Evolutionary conservation across 192 early-diverging fungal genomes (phyloP).

Genomic region (Phlyctochytrium arcticum): DNA sequence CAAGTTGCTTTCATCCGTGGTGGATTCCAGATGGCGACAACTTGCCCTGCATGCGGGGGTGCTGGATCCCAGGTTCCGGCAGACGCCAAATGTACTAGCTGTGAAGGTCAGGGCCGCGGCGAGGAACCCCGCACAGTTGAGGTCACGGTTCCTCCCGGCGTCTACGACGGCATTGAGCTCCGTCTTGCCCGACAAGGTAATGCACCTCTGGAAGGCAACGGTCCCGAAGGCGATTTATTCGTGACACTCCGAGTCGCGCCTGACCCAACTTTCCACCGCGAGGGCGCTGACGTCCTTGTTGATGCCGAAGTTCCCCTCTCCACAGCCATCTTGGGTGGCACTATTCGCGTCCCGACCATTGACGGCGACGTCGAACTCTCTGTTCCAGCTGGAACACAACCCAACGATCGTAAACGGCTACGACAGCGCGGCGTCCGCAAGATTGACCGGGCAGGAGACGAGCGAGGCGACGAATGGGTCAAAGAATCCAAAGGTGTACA

Average conservation of each 20-base stretch:
- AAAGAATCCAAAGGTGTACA: no score
- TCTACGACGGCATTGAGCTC: slow-evolving; percentile 79
- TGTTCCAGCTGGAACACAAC: slow-evolving; percentile 81
- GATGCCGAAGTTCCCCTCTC: slow-evolving; percentile 75
- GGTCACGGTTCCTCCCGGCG: slow-evolving; percentile 78
- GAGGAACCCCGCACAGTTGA: slow-evolving; percentile 64
- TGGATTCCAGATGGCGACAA: slow-evolving; percentile 86
- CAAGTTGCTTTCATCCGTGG: slow-evolving; percentile 74
- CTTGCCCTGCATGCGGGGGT: slow-evolving; percentile 82
- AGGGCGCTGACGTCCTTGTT: slow-evolving; percentile 75
- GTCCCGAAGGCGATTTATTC: slow-evolving; percentile 77
- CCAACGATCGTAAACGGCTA: slow-evolving; percentile 78
- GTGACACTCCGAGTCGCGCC: slow-evolving; percentile 48
- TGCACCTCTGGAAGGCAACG: slow-evolving; percentile 67
- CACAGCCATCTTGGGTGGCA: slow-evolving; percentile 85
- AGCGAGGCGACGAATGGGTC: slow-evolving; percentile 88
- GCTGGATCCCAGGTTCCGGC: slow-evolving; percentile 65
- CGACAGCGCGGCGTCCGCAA: slow-evolving; percentile 71
- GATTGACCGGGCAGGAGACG: slow-evolving; percentile 34
- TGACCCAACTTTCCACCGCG: slow-evolving; percentile 73
- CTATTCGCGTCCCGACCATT: slow-evolving; percentile 81
- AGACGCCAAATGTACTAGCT: slow-evolving; percentile 69
- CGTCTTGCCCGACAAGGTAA: slow-evolving; percentile 78
- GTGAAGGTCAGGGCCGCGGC: slow-evolving; percentile 78
- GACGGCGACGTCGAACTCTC: slow-evolving; percentile 95